These are phyloP conservation scores for Cornus kousa DNA, from an alignment of 148 eudicot genomes.

Conservation along the genomic window DNA sequence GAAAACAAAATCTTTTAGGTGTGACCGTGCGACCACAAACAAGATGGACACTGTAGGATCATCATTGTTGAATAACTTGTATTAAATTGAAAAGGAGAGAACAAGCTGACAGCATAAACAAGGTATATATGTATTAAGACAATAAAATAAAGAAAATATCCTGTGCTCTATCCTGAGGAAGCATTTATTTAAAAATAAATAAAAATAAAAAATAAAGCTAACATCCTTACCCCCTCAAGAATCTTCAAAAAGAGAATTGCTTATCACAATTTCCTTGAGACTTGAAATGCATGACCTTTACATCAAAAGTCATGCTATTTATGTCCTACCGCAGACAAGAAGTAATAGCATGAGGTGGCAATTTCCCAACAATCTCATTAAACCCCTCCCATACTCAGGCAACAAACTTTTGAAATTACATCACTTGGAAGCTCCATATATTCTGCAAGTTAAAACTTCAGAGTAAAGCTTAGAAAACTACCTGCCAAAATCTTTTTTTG, in stretches of 20 bases:
- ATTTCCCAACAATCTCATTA: background rate
- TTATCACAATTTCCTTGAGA: background rate
- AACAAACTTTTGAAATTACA: too few species aligned
- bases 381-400: background rate
- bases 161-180: background rate
- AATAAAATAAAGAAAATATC: too few species aligned
- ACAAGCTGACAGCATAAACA: background rate
- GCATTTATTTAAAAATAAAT: background rate
- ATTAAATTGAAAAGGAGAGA: background rate
- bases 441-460: too few species aligned
- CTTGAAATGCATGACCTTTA: background rate
- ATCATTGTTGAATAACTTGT: background rate
- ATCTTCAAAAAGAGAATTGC: background rate
- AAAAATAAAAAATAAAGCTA: background rate
- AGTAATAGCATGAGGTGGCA: background rate
- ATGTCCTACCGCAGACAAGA: background rate
- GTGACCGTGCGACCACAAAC: background rate
- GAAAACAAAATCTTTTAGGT: background rate
- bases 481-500: constrained; percentile 57
- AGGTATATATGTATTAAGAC: background rate
- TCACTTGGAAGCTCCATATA: too few species aligned
- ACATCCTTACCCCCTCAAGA: background rate
- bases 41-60: background rate
- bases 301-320: background rate
- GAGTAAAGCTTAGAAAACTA: constrained; percentile 5